These are phyloP conservation scores for Neopestalotiopsis sp. DNA, from an alignment of 2,329 filamentous ascomycete species.

Conservation along the genomic window DNA sequence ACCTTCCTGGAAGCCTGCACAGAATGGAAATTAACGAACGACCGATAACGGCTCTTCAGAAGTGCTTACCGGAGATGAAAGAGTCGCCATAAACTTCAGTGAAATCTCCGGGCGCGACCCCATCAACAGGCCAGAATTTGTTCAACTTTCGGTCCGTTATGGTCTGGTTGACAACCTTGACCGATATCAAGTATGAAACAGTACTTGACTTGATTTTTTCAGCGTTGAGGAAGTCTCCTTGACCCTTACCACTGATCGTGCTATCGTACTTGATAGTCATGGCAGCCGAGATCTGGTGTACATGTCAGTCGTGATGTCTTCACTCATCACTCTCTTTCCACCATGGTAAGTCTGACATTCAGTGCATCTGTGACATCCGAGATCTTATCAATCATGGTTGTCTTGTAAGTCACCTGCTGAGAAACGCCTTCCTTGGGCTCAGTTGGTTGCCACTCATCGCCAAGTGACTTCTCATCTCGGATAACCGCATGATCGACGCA, in stretches of 20 bases:
- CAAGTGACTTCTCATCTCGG: not conserved
- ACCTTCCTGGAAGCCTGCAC: not conserved
- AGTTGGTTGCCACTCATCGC: not conserved
- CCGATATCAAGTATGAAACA: not conserved
- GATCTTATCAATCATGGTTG: constrained; percentile 9
- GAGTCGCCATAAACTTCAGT: constrained; percentile 6
- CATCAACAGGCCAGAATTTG: constrained; percentile 1
- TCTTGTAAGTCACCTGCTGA: constrained; percentile 2
- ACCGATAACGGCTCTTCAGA: not conserved
- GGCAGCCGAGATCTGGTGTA: not conserved
- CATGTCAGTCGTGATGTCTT: not conserved
- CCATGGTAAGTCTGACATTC: not conserved
- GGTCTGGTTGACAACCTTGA: constrained; percentile 4
- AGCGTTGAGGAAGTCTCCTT: constrained; percentile 1
- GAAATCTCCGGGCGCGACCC: not conserved
- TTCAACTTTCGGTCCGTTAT: not conserved
- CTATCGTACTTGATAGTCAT: not conserved
- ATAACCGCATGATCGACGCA: constrained; percentile 8
- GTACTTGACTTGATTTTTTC: constrained; percentile 7
- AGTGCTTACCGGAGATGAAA: not conserved
- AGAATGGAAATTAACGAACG: not conserved
- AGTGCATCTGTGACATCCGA: constrained; percentile 7
- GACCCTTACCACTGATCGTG: not conserved
- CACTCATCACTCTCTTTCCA: not conserved
- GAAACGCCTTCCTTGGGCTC: not conserved